phyloP scores from a whole-genome alignment of 2,329 filamentous ascomycete species.

The Cladophialophora yegresii region DNA sequence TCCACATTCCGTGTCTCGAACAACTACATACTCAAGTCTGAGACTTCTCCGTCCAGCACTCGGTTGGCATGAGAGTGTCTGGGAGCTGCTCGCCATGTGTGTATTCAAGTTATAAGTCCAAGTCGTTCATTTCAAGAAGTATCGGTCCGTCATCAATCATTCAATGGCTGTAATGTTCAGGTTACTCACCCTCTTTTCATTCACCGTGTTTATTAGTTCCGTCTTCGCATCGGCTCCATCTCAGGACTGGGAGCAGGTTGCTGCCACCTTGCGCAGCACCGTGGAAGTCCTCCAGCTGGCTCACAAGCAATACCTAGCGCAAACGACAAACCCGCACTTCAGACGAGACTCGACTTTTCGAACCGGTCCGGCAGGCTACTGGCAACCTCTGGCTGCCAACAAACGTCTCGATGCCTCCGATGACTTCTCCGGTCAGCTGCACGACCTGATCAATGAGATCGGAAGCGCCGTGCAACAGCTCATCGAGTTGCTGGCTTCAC shows the following conservation, averaged over 20 bases:
- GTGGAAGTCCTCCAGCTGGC: slow-evolving; percentile 17
- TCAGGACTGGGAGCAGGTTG: slow-evolving; percentile 15
- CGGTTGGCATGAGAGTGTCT: slow-evolving; percentile 20
- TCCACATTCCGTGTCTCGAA: slow-evolving; percentile 9
- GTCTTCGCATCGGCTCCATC: slow-evolving; percentile 9
- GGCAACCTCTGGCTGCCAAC: slow-evolving; percentile 12
- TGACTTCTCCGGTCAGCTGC: slow-evolving; percentile 18
- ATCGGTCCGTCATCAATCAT: background rate
- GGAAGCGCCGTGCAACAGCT: slow-evolving; percentile 19
- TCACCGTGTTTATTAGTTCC: slow-evolving; percentile 6
- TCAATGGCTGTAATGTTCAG: slow-evolving; percentile 6
- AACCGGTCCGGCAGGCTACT: slow-evolving; percentile 12
- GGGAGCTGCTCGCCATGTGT: slow-evolving; percentile 22
- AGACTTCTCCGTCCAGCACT: slow-evolving; percentile 10
- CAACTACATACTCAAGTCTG: slow-evolving; percentile 7
- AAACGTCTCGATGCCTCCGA: slow-evolving; percentile 14
- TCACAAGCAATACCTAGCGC: slow-evolving; percentile 16
- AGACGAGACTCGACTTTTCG: slow-evolving; percentile 12
- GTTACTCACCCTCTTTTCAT: slow-evolving; percentile 8
- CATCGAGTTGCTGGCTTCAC: slow-evolving; percentile 16
- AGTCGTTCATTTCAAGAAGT: slow-evolving; percentile 1
- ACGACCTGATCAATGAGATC: slow-evolving; percentile 12
- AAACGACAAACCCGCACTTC: background rate
- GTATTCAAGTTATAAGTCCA: slow-evolving; percentile 25
- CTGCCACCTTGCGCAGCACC: slow-evolving; percentile 9